These are phyloP conservation scores for Trichoderma parareesei DNA, from an alignment of 495 filamentous ascomycete genomes.

Conservation along the genomic window DNA sequence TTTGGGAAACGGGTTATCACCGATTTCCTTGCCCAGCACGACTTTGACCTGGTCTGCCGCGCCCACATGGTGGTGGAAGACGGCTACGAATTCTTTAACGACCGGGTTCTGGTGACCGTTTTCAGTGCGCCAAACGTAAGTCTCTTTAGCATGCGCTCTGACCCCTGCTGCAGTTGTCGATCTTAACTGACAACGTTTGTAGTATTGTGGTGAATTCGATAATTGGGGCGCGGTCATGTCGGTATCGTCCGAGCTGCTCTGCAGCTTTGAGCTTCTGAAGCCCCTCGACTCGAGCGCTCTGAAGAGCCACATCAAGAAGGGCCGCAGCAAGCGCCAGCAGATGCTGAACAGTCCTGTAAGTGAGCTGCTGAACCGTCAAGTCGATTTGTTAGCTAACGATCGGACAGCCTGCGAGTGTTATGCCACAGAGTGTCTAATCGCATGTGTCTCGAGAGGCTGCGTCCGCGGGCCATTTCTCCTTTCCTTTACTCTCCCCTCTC, in stretches of 20 bases:
- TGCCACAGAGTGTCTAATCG: constrained; percentile 45
- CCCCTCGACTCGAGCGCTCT: constrained; percentile 92
- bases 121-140: constrained; percentile 96
- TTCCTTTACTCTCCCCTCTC: background rate
- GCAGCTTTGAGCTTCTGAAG: constrained; percentile 95
- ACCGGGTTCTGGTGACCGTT: constrained; percentile 90
- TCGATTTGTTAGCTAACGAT: constrained; percentile 16
- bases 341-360: constrained; percentile 91
- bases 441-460: background rate
- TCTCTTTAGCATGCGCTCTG: constrained; percentile 15
- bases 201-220: constrained; percentile 99
- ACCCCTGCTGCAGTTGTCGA: background rate
- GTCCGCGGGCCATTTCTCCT: background rate
- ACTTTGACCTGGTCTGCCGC: constrained; percentile 94
- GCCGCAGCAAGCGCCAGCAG: constrained; percentile 77
- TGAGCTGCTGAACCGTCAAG: constrained; percentile 18
- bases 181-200: constrained; percentile 20
- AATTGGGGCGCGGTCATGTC: constrained; percentile 99
- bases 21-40: constrained; percentile 87
- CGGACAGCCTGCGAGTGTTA: constrained; percentile 34
- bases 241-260: constrained; percentile 84
- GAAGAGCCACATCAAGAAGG: constrained; percentile 99
- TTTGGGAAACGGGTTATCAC: constrained; percentile 98
- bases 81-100: constrained; percentile 98
- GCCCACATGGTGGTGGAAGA: constrained; percentile 99